Evolutionary conservation across 2,329 filamentous ascomycete species (phyloP).

Genomic region (Zymoseptoria brevis): DNA sequence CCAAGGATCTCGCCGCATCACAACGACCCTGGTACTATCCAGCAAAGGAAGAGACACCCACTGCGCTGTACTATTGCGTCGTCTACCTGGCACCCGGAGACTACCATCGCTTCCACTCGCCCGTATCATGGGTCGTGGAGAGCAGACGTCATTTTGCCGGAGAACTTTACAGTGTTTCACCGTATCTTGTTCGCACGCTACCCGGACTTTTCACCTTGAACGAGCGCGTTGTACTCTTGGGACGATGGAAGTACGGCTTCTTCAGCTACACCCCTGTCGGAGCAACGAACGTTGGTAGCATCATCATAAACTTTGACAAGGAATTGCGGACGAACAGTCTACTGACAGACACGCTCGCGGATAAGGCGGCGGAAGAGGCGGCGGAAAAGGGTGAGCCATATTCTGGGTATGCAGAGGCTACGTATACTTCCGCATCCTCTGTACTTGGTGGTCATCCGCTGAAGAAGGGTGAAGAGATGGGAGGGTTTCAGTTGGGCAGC

Average conservation of each 20-base stretch:
- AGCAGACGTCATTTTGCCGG: slow-evolving; percentile 93
- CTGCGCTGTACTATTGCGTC: slow-evolving; percentile 83
- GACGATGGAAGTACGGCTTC: slow-evolving; percentile 94
- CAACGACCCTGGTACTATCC: slow-evolving; percentile 46
- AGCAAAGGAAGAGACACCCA: slow-evolving; percentile 35
- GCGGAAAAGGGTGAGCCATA: slow-evolving; percentile 69
- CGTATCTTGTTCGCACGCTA: slow-evolving; percentile 85
- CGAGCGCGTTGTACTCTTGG: slow-evolving; percentile 86
- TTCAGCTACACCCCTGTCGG: slow-evolving; percentile 94
- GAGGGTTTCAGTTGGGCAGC: slow-evolving; percentile 90
- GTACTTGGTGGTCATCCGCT: slow-evolving; percentile 78
- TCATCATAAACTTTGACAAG: slow-evolving; percentile 92
- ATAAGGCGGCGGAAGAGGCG: slow-evolving; percentile 74
- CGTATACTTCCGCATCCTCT: slow-evolving; percentile 68
- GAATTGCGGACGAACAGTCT: slow-evolving; percentile 90
- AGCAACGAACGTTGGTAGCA: slow-evolving; percentile 93
- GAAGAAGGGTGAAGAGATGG: slow-evolving; percentile 89
- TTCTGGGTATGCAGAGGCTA: slow-evolving; percentile 86
- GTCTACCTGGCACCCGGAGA: slow-evolving; percentile 95
- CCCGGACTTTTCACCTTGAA: slow-evolving; percentile 95
- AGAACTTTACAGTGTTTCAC: slow-evolving; percentile 89
- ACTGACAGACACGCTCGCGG: slow-evolving; percentile 84
- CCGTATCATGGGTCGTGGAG: slow-evolving; percentile 90
- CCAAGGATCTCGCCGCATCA: slow-evolving; percentile 66
- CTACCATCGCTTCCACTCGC: slow-evolving; percentile 97